A percentile compares a stretch with the other conserved stretches of the same genome.
Evolutionary conservation across 2,329 filamentous ascomycete genomes (phyloP).

Genomic region (Cladobotryum protrusum): DNA sequence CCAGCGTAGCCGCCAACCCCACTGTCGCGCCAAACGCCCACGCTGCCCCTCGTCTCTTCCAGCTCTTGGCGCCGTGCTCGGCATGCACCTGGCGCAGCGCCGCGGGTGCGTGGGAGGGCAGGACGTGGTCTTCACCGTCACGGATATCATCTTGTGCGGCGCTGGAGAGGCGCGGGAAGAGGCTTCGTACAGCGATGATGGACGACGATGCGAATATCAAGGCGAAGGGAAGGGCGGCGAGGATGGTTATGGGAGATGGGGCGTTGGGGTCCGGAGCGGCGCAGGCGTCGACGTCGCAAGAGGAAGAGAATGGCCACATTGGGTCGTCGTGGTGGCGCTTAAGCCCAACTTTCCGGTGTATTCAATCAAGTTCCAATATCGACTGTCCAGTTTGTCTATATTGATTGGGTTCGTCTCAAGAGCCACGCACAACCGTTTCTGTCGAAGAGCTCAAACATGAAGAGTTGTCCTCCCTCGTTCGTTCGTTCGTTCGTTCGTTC

Average conservation of each 20-base stretch:
- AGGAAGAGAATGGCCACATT: constrained; percentile 41
- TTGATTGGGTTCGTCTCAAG: not conserved
- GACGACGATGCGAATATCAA: constrained; percentile 61
- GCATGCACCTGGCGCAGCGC: constrained; percentile 53
- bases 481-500: too few relatives aligned
- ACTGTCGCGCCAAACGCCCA: constrained; percentile 70
- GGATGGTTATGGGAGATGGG: constrained; percentile 39
- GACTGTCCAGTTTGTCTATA: not conserved
- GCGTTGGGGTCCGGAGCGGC: constrained; percentile 37
- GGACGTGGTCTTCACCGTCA: constrained; percentile 55
- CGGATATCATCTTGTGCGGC: constrained; percentile 37
- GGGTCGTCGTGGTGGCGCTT: too few relatives aligned
- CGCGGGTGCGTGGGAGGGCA: constrained; percentile 56
- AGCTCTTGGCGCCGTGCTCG: constrained; percentile 49
- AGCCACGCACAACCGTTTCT: too few relatives aligned
- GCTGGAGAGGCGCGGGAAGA: constrained; percentile 67
- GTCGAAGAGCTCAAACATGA: too few relatives aligned
- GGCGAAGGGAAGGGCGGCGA: constrained; percentile 65
- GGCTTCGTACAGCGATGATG: constrained; percentile 55
- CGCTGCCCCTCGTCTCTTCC: constrained; percentile 48
- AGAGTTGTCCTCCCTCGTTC: too few relatives aligned
- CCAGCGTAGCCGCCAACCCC: constrained; percentile 69
- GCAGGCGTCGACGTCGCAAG: constrained; percentile 52
- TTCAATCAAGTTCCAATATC: not conserved
- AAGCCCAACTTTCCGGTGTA: not conserved